Percentiles rank a stretch among this genome's conserved stretches.
These are phyloP conservation scores for Heritiera littoralis DNA, from an alignment of 345 rosid genomes.

Conservation along the genomic window DNA sequence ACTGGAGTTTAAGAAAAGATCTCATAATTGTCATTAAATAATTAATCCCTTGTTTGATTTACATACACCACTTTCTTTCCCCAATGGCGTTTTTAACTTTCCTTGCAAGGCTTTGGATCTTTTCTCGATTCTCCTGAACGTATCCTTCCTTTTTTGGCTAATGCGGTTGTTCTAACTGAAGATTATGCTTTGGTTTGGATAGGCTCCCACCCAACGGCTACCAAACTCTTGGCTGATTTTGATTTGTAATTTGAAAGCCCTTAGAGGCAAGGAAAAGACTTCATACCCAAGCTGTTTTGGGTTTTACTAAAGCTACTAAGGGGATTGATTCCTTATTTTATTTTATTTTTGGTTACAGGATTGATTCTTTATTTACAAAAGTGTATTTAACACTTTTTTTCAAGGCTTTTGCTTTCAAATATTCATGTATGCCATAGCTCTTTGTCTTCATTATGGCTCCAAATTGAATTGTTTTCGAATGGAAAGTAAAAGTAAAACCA, in stretches of 20 bases:
- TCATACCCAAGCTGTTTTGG: conserved; percentile 16
- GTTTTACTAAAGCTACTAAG: not conserved
- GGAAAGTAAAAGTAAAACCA: not conserved
- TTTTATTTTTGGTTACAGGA: not conserved
- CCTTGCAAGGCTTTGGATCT: conserved; percentile 28
- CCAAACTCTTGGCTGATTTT: conserved; percentile 22
- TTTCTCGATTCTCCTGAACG: not conserved
- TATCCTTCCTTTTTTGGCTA: not conserved
- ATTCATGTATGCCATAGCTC: no score
- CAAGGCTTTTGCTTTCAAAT: no score
- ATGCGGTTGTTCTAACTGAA: conserved; percentile 47
- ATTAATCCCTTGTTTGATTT: no score
- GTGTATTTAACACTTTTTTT: no score
- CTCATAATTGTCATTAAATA: not conserved
- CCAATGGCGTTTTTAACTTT: conserved; percentile 21
- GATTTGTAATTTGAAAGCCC: conserved; percentile 23
- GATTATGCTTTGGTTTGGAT: not conserved
- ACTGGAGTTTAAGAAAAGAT: conserved; percentile 31
- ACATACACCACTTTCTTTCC: no score
- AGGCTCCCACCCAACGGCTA: conserved; percentile 23
- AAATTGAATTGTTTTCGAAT: not conserved
- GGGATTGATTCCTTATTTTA: no score
- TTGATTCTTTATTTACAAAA: not conserved
- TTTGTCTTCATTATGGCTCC: no score
- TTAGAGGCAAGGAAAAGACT: conserved; percentile 24